Evolutionary conservation across 805 yeast species (phyloP), one percentile per base, ranked within the genome.

Genomic region (Blastobotrys mokoenaii): DNA sequence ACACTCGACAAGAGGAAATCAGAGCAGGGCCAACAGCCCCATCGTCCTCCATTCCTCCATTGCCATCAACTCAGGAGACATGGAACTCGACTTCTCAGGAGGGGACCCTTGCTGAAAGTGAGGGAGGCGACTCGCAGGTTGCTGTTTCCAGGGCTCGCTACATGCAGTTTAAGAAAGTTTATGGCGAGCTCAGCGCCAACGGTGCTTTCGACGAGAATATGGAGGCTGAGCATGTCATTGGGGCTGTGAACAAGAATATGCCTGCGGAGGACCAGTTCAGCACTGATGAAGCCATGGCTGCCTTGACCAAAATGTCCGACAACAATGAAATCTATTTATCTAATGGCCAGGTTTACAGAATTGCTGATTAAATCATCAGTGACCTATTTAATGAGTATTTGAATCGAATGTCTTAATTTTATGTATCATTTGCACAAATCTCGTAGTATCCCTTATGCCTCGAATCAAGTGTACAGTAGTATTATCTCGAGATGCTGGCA

Each of bases 61-160:
- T 16, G 29, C 37, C 30, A 2, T 40, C 22, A 16, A 31, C 49
- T 9, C 55, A 54, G 27, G 55, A 49, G 9, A 42, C 51, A 11
- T 54, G 56, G 58, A 46, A 48, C 3, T 44, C 53, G 11, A 41
- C 38, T 17, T 22, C 46, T 3, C 51, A 47, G 25, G 40, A 43
- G n/a, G 22, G 27, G 11, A 31, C 37, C 17, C n/a, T 32, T 18
- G 16, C 35, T 12, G 35, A 16, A 16, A 9, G 15, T 4, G 8
- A 29, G 25, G 18, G 32, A 9, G 12, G 20, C 31, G 15, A 38
- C 20, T 15, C 11, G 14, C 59, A 56, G 30, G 71, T 68, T 10
- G 62, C 62, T 8, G 68, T 80, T 15, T 76, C 84, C 2, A 69
- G 71, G 2, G 67, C 72, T 15, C 68, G 86, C 51, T 64, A 70